phyloP scores from a whole-genome alignment of 106 monocot species.

The Dendrobium chrysotoxum region DNA sequence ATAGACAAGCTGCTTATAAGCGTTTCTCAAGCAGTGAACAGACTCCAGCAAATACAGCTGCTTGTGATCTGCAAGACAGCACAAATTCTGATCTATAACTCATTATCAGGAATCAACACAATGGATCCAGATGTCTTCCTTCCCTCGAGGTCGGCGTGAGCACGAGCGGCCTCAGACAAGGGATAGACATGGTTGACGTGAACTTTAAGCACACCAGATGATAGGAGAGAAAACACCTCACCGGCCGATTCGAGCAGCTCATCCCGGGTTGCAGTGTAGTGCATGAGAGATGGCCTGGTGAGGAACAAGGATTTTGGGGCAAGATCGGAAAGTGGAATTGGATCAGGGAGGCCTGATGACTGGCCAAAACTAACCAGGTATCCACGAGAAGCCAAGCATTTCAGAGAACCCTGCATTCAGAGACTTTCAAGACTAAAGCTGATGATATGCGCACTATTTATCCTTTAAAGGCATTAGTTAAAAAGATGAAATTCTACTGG shows the following conservation, averaged over 20 bases:
- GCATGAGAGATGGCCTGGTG: slow-evolving; percentile 62
- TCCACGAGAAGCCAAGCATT: slow-evolving; percentile 48
- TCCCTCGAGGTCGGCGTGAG: slow-evolving; percentile 73
- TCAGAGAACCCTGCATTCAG: slow-evolving; percentile 63
- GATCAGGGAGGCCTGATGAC: slow-evolving; percentile 74
- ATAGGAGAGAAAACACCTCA: slow-evolving; percentile 61
- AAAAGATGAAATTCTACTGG: too few species aligned
- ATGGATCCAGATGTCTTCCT: slow-evolving; percentile 88
- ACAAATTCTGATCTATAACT: not conserved
- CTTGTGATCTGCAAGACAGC: not conserved
- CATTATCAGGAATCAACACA: slow-evolving; percentile 40
- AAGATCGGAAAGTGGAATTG: slow-evolving; percentile 57
- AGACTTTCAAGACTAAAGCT: not conserved
- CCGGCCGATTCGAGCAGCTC: slow-evolving; percentile 81
- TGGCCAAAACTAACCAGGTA: slow-evolving; percentile 85
- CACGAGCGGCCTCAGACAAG: slow-evolving; percentile 65
- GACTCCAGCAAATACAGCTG: too few species aligned
- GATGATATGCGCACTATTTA: too few species aligned
- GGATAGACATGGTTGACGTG: slow-evolving; percentile 79
- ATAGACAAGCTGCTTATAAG: too few species aligned
- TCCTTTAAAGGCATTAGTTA: too few species aligned
- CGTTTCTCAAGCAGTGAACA: too few species aligned
- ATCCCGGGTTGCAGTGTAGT: slow-evolving; percentile 68
- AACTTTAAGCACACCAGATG: slow-evolving; percentile 55
- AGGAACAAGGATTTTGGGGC: slow-evolving; percentile 72